Base-by-base conservation (phyloP, 768 basidiomycete species). In the Suillus discolor region DNA sequence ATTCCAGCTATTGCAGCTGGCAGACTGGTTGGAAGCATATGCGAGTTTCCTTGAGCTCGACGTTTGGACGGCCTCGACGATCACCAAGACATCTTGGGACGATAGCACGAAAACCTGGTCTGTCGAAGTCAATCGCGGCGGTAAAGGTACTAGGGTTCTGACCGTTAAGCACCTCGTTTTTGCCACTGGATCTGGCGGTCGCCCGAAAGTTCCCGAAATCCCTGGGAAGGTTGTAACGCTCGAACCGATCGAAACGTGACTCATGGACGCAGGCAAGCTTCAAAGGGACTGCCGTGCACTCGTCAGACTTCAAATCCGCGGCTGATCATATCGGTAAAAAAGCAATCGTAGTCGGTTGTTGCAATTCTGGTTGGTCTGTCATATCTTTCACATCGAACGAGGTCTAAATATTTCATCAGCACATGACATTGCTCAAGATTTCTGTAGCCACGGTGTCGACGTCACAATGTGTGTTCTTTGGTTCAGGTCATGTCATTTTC, bases 311-410 rank as follows among this genome's bases (percentile, higher is more conserved):
- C 72, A 83, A 79, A 25, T 77, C 78, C 6, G 85, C 85, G 0
- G 67, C 74, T 2, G 83, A 83, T 39, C 83, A 85, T 68, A 65
- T 76, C 6, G 88, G 88, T 6, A 89, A 90, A 79, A 89, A 86
- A 69, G 88, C 84, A 6, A 79, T 90, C 1, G 79, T 91, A n/a
- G 78, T 92, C 3, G 89, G 90, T 15, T 84, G 89, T n/a, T 86
- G 87, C 53, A 89, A 84, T 61, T 88, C 89, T 23, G 83, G 84
- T 84, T 70, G 20, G 74, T 51, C 16, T 2, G 16, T 23, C 38
- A 25, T 16, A 25, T 16, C 16, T 38, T 23, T 6, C 28, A 2
- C 25, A 34, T 57, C 47, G 6, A n/a, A 49, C 28, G 25, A 28
- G 62, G 23, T 65, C 66, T 65, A 45, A 18, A 6, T 34, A 18